Conservation (phyloP, 192 early-diverging fungal species). For the Mortierella antarctica region DNA sequence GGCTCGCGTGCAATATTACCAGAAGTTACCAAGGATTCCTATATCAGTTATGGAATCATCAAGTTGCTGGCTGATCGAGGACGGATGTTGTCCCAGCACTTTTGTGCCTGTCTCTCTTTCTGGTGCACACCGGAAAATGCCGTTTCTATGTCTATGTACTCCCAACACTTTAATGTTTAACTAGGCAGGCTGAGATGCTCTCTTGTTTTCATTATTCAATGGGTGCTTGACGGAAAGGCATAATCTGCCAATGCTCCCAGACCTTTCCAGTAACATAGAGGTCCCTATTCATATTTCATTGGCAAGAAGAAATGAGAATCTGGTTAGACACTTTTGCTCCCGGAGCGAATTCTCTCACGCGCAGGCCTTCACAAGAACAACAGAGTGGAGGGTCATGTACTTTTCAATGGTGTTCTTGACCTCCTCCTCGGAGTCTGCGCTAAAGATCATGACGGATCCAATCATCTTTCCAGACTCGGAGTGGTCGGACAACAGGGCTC, state of each 20-base stretch:
- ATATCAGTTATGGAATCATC: too few relatives aligned
- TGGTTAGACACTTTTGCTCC: too few relatives aligned
- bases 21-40: too few relatives aligned
- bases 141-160: too few relatives aligned
- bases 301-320: neutral
- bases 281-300: constrained; percentile 52
- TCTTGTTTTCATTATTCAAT: constrained; percentile 1
- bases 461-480: constrained; percentile 60
- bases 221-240: constrained; percentile 48
- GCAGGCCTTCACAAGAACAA: neutral
- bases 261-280: constrained; percentile 63
- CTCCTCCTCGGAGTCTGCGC: constrained; percentile 57
- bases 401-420: constrained; percentile 55
- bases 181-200: neutral
- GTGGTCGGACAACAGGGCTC: constrained; percentile 65
- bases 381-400: constrained; percentile 3
- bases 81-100: too few relatives aligned
- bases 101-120: too few relatives aligned
- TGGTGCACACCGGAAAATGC: too few relatives aligned
- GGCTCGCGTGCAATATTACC: too few relatives aligned
- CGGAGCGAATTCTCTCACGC: neutral
- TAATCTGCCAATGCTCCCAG: constrained; percentile 64
- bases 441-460: constrained; percentile 63
- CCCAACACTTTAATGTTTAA: neutral
- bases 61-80: too few relatives aligned